Evolutionary conservation across 2,329 filamentous ascomycete genomes (phyloP), one percentile per base, ranked within the genome.

Genomic region (Camillea tinctor): DNA sequence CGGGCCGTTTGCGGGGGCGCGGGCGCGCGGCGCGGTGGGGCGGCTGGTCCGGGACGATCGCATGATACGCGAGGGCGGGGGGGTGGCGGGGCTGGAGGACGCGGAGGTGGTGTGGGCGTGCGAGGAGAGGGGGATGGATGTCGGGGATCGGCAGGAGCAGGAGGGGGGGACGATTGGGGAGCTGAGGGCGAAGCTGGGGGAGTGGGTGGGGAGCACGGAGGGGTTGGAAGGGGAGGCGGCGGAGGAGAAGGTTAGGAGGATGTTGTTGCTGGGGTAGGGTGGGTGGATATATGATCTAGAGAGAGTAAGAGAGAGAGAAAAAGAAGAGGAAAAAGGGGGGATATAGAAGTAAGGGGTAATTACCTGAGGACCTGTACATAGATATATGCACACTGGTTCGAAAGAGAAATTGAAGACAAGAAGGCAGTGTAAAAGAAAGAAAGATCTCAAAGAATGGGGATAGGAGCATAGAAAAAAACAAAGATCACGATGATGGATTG

Each of bases 11-110:
- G 92, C 73, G 74, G 78, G 59, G 74, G 78, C 56, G 80, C 81
- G 63, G 77, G 92, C 50, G 67, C 69, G 55, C 76, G 77, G 66
- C 80, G 83, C 65, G 63, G 76, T 92, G 66, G 76, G 80, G 49
- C 91, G 90, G 70, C 72, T 97, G 63, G 81, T 81, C 52, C 76
- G 81, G 44, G 93, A 97, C 75, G 92, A 96, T 75, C 75, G 70
- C 64, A 77, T 94, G 72, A 82, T 97, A 53, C 69, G 81, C 19
- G 77, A 80, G 44, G 83, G 85, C 52, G 90, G 90, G 1, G 90
- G 88, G 0, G 81, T 84, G 4, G 65, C 71, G 2, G 81, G 76
- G 21, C 76, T 96, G 67, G 82, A 82, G 64, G 75, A 75, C 7
- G 83, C 84, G 48, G 92, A 96, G 78, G 76, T 93, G 20, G 76